Percentiles rank a stretch among this genome's conserved stretches.
phyloP scores from a whole-genome alignment of 768 basidiomycete genomes.

The Boletus fagicola region DNA sequence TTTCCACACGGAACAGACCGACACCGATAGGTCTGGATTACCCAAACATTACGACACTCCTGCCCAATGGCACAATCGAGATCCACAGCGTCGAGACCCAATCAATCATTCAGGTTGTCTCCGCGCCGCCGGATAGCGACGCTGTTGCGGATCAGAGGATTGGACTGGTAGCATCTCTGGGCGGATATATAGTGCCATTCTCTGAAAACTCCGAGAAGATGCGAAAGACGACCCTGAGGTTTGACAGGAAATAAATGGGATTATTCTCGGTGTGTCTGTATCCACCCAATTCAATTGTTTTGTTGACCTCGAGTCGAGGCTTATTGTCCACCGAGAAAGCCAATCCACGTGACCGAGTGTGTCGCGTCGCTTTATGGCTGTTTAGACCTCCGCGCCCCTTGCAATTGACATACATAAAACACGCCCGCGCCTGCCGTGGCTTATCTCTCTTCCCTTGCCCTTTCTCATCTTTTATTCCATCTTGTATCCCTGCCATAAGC shows the following conservation, averaged over 20 bases:
- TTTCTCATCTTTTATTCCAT: not conserved
- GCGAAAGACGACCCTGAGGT: slow-evolving; percentile 31
- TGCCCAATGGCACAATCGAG: slow-evolving; percentile 76
- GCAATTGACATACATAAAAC: slow-evolving; percentile 11
- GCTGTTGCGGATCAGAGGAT: slow-evolving; percentile 23
- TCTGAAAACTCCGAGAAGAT: slow-evolving; percentile 41
- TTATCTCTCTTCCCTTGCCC: not conserved
- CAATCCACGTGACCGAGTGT: slow-evolving; percentile 26
- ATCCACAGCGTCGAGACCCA: slow-evolving; percentile 81
- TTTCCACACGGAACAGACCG: not conserved
- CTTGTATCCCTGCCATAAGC: not conserved
- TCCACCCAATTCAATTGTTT: slow-evolving; percentile 1
- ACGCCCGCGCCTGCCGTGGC: slow-evolving; percentile 3
- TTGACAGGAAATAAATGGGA: slow-evolving; percentile 21
- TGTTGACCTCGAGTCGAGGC: slow-evolving; percentile 6
- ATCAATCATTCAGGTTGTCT: slow-evolving; percentile 64
- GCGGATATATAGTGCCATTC: slow-evolving; percentile 44
- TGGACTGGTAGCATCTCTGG: slow-evolving; percentile 30
- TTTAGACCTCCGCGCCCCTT: slow-evolving; percentile 15
- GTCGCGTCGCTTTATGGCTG: slow-evolving; percentile 22
- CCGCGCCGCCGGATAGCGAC: slow-evolving; percentile 41
- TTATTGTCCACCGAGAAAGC: slow-evolving; percentile 11
- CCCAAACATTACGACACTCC: slow-evolving; percentile 74
- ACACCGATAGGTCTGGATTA: slow-evolving; percentile 64
- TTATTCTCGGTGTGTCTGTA: slow-evolving; percentile 23